These are phyloP conservation scores for Nitzschia inconspicua DNA, from an alignment of 108 stramenopile genomes.

Conservation along the genomic window DNA sequence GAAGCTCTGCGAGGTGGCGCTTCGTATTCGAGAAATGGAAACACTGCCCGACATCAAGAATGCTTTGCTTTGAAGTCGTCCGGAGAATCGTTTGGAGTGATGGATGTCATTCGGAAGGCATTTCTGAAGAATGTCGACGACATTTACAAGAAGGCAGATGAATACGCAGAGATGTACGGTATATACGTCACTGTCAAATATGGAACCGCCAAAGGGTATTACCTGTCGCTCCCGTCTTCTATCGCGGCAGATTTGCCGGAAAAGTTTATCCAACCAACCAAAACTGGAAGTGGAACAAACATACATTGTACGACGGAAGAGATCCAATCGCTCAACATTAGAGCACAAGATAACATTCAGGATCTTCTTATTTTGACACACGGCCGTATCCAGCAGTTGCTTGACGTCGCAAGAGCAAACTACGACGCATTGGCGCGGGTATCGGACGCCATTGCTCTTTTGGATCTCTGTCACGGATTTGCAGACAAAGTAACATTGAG, in stretches of 20 bases:
- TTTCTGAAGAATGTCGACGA: slow-evolving; percentile 90
- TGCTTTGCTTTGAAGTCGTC: slow-evolving; percentile 84
- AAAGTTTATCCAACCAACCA: slow-evolving; percentile 77
- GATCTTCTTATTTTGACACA: slow-evolving; percentile 85
- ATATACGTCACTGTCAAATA: slow-evolving; percentile 75
- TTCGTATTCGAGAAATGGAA: slow-evolving; percentile 61
- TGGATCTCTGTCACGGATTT: slow-evolving; percentile 88
- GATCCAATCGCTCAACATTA: slow-evolving; percentile 68
- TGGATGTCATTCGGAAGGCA: slow-evolving; percentile 78
- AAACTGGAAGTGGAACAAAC: slow-evolving; percentile 58
- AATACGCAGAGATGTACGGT: slow-evolving; percentile 77
- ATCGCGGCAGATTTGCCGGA: slow-evolving; percentile 60
- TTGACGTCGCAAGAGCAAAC: slow-evolving; percentile 65
- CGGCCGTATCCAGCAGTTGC: slow-evolving; percentile 75
- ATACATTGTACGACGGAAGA: slow-evolving; percentile 90
- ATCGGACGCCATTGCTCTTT: slow-evolving; percentile 80
- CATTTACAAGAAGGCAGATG: slow-evolving; percentile 84
- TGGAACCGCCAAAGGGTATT: slow-evolving; percentile 72
- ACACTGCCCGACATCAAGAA: slow-evolving; percentile 88
- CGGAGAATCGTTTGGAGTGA: slow-evolving; percentile 82
- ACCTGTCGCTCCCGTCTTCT: slow-evolving; percentile 62
- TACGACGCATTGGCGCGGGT: slow-evolving; percentile 80
- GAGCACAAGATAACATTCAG: slow-evolving; percentile 86
- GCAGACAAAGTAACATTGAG: slow-evolving; percentile 83
- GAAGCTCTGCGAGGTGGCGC: slow-evolving; percentile 81